Conservation (phyloP, 768 basidiomycete genomes). For the Lanmaoa rubissima region DNA sequence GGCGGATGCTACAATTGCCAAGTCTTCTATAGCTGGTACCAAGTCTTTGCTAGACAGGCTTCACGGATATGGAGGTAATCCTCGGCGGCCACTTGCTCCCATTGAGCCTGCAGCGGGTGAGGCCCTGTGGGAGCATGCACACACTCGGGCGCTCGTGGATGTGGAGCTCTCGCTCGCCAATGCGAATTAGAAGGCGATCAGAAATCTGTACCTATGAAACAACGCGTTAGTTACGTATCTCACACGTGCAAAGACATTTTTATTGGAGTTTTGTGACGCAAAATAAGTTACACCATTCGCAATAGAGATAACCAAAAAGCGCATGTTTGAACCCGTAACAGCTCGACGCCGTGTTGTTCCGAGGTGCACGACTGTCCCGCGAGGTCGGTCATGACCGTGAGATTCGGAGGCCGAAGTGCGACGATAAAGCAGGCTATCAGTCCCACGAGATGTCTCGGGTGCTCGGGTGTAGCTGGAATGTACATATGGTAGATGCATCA, state of each 20-base stretch:
- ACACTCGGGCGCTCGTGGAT: slow-evolving; percentile 65
- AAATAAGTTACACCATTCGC: not conserved
- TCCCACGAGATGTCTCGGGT: slow-evolving; percentile 16
- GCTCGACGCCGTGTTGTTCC: not conserved
- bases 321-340: not conserved
- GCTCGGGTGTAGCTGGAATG: not conserved
- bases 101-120: slow-evolving; percentile 54
- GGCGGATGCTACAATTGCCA: slow-evolving; percentile 78
- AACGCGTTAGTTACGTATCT: not conserved
- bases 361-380: not conserved
- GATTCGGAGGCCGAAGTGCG: slow-evolving; percentile 15
- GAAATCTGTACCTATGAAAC: not conserved
- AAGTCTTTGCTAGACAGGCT: slow-evolving; percentile 74
- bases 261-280: not conserved
- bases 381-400: slow-evolving; percentile 8
- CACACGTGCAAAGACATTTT: not conserved
- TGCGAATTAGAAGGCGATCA: slow-evolving; percentile 6
- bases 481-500: not conserved
- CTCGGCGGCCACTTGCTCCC: slow-evolving; percentile 76
- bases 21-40: slow-evolving; percentile 76
- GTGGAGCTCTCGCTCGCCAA: slow-evolving; percentile 59
- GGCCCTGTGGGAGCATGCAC: slow-evolving; percentile 68
- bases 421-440: not conserved
- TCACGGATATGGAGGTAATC: slow-evolving; percentile 77
- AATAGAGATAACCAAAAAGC: not conserved